phyloP scores from a whole-genome alignment of 129 eudicot genomes.

The Saposhnikovia divaricata region DNA sequence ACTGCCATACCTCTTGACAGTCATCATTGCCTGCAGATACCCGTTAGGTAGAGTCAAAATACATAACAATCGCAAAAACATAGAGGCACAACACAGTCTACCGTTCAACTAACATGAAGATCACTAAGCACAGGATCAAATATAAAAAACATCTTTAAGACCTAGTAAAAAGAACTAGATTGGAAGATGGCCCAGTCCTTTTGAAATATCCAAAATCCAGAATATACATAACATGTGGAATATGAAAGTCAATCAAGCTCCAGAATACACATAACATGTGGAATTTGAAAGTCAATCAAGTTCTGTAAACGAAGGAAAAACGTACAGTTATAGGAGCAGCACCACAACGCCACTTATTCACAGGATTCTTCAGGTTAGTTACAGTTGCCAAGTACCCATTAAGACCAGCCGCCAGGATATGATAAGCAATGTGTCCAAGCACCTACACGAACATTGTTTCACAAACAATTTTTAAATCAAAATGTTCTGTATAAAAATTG shows the following conservation, averaged over 20 bases:
- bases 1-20: constrained; percentile 73
- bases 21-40: constrained; percentile 80
- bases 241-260: too few species aligned
- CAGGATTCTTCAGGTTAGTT: constrained; percentile 75
- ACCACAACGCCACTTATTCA: constrained; percentile 87
- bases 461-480: background rate
- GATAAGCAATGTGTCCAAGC: constrained; percentile 89
- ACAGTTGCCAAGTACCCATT: constrained; percentile 97
- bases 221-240: background rate
- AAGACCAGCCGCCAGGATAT: constrained; percentile 90
- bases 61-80: background rate
- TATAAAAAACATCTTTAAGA: background rate
- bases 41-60: background rate
- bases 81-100: background rate
- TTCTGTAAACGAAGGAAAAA: constrained; percentile 2
- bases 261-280: background rate
- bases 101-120: background rate
- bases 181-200: background rate
- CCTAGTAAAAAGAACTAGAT: background rate
- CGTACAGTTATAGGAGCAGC: constrained; percentile 96
- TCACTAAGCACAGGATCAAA: background rate
- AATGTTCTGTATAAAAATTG: background rate
- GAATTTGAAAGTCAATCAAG: background rate
- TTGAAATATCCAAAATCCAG: background rate
- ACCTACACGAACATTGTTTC: constrained; percentile 36